These are phyloP conservation scores for Garcia nutans DNA, from an alignment of 345 rosid genomes.

Conservation along the genomic window DNA sequence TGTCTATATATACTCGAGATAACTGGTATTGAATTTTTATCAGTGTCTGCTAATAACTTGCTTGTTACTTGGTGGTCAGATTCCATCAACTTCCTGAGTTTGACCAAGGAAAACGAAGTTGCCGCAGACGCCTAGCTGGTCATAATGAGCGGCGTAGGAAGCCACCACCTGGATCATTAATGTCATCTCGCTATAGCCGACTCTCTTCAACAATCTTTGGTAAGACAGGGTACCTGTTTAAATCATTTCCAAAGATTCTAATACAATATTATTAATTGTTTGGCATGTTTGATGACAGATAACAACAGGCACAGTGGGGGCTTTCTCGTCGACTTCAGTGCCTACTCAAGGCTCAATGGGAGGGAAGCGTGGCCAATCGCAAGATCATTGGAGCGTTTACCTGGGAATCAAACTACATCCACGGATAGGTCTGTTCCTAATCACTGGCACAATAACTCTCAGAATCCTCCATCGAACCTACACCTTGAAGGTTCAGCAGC, in stretches of 20 bases:
- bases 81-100: constrained; percentile 93
- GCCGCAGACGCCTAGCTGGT: constrained; percentile 92
- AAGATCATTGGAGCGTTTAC: constrained; percentile 33
- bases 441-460: constrained; percentile 46
- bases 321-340: constrained; percentile 53
- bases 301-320: constrained; percentile 49
- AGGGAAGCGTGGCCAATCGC: constrained; percentile 42
- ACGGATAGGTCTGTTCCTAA: constrained; percentile 37
- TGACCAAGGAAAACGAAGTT: constrained; percentile 93
- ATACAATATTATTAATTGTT: neutral
- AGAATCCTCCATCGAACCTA: constrained; percentile 46
- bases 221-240: constrained; percentile 24
- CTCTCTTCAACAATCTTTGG: constrained; percentile 58
- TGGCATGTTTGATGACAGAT: constrained; percentile 35
- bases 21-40: neutral
- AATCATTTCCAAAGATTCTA: neutral
- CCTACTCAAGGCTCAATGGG: constrained; percentile 40
- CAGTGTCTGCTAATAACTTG: neutral
- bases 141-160: constrained; percentile 96
- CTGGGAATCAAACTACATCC: constrained; percentile 27
- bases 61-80: constrained; percentile 32
- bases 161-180: constrained; percentile 67
- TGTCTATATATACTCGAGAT: neutral
- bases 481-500: constrained; percentile 49
- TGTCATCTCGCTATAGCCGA: constrained; percentile 54